Base-by-base conservation (phyloP, 306 rosid species). In the Abrus precatorius region DNA sequence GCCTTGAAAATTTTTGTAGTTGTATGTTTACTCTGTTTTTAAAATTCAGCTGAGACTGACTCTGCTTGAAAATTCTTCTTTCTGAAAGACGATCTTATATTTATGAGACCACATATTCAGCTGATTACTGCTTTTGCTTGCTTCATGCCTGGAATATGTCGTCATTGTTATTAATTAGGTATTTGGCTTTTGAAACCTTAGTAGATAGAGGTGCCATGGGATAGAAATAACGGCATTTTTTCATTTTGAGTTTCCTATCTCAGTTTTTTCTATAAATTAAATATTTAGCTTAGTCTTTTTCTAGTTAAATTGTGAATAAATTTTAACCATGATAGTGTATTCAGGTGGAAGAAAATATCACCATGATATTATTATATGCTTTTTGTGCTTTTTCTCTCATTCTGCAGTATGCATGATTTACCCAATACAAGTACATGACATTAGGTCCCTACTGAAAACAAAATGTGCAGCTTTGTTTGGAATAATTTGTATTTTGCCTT, bases 11-110 rank as follows among this genome's bases (percentile, higher is more conserved):
- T 14, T 53, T 67, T 47, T 30, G 44, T 60, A 52, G 14, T 62
- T 63, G 79, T 72, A 48, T 48, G 52, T 30, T 36, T 34, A 61
- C 40, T 66, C 65, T 57, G 57, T 29, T 67, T 33, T 79, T 60
- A 20, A 40, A 69, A n/a, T 74, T 38, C 52, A 10, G 61, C 44
- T 40, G 48, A 30, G 73, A 27, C 6, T 67, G 71, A 27, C 32
- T 14, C 29, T 60, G 54, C 55, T 72, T 63, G 41, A 62, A 75
- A 74, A 34, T 34, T 76, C 67, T 75, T 72, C n/a, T 59, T 70
- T 55, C 4, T 80, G 72, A 34, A 65, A 47, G 82, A 53, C 55
- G 44, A 11, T 77, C 9, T 20, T 34, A 20, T 76, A 73, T 59
- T 43, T 43, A 53, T 69, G 9, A 33, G 54, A 68, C 63, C 57